Evolutionary conservation across 345 rosid genomes (phyloP).

Genomic region (Salix dunnii): DNA sequence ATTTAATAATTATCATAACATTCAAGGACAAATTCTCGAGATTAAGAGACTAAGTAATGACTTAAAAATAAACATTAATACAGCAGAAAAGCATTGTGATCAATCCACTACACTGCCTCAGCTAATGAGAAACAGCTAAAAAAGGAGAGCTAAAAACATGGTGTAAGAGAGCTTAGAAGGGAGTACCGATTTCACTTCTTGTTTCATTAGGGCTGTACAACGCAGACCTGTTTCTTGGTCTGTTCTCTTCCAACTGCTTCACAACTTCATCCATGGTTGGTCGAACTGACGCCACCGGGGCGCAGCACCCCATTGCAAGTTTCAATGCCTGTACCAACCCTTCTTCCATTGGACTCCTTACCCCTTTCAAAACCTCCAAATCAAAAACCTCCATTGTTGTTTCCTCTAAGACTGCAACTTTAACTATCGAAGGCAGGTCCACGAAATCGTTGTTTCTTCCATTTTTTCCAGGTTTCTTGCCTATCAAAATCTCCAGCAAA

Average conservation of each 20-base stretch:
- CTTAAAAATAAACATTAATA: no score
- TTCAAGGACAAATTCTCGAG: no score
- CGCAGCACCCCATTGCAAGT: conserved; percentile 98
- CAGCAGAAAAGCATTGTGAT: no score
- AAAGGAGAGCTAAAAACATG: conserved; percentile 6
- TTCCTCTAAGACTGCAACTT: conserved; percentile 93
- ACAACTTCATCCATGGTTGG: conserved; percentile 97
- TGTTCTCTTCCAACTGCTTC: conserved; percentile 88
- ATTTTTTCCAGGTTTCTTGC: conserved; percentile 82
- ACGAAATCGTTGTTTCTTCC: conserved; percentile 57
- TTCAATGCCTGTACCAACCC: conserved; percentile 93
- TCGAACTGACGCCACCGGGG: conserved; percentile 85
- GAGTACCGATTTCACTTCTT: conserved; percentile 80
- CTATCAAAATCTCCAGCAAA: conserved; percentile 80
- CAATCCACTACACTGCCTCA: no score
- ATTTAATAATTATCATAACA: no score
- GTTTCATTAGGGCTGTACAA: conserved; percentile 88
- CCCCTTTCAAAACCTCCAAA: conserved; percentile 73
- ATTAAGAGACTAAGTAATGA: no score
- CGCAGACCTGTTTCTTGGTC: conserved; percentile 96
- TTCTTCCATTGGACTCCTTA: conserved; percentile 94
- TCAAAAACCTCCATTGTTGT: conserved; percentile 94
- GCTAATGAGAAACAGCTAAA: no score
- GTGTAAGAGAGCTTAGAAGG: conserved; percentile 44
- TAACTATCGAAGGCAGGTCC: conserved; percentile 85